These are phyloP conservation scores for Backusella mclennaniae DNA, from an alignment of 192 early-diverging fungal genomes.

Conservation along the genomic window DNA sequence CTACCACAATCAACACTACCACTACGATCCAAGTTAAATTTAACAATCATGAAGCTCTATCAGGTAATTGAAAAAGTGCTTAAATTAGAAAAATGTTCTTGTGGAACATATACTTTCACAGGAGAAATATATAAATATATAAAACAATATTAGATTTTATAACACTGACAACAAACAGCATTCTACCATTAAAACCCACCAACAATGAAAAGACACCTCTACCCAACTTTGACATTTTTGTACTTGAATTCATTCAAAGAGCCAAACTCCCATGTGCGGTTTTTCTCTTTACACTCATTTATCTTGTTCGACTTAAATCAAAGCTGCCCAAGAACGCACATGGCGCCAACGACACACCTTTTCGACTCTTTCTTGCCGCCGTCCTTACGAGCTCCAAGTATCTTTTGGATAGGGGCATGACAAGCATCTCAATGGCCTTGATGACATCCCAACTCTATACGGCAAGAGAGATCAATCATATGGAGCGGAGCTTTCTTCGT, in stretches of 20 bases:
- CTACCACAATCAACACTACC: not conserved
- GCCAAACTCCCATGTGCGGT: slow-evolving; percentile 13
- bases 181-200: not conserved
- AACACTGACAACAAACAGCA: not conserved
- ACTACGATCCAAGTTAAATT: not conserved
- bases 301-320: slow-evolving; percentile 59
- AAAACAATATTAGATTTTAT: not conserved
- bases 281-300: slow-evolving; percentile 55
- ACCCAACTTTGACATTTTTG: slow-evolving; percentile 1
- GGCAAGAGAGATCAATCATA: slow-evolving; percentile 44
- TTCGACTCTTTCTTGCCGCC: slow-evolving; percentile 64
- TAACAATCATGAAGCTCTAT: not conserved
- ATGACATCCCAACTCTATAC: slow-evolving; percentile 43
- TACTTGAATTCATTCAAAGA: not conserved
- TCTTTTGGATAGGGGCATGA: slow-evolving; percentile 42
- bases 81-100: too few species aligned
- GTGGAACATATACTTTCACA: not conserved
- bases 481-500: slow-evolving; percentile 48
- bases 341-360: slow-evolving; percentile 62
- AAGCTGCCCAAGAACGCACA: slow-evolving; percentile 53
- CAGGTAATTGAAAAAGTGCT: not conserved
- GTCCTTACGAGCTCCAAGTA: slow-evolving; percentile 65
- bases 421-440: slow-evolving; percentile 24
- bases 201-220: not conserved
- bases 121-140: not conserved